A percentile compares a stretch with the other conserved stretches of the same genome.
Evolutionary conservation across 202 grass and related monocot species (phyloP).

Genomic region (Schoenoplectus triqueter): DNA sequence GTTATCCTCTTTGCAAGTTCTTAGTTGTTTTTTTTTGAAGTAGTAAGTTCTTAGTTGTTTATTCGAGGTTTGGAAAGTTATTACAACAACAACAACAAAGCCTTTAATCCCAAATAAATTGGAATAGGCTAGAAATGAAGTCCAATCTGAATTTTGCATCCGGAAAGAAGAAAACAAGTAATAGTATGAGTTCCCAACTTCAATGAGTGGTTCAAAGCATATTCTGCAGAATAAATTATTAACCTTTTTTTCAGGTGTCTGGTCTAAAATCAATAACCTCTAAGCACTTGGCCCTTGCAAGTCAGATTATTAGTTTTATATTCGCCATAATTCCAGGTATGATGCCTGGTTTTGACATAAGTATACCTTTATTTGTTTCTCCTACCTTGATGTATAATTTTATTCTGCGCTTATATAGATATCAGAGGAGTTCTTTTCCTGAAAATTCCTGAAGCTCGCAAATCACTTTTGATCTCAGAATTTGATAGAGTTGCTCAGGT

Average conservation of each 20-base stretch:
- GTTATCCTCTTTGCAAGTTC: conserved; percentile 5
- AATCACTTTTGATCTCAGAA: conserved; percentile 73
- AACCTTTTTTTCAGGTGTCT: conserved; percentile 67
- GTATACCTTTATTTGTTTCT: conserved; percentile 6
- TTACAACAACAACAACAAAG: not conserved
- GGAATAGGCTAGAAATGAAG: too few relatives aligned
- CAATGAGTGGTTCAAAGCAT: conserved; percentile 17
- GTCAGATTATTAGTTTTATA: conserved; percentile 95
- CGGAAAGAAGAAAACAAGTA: too few relatives aligned
- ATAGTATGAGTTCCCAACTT: conserved; percentile 17
- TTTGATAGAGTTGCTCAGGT: conserved; percentile 97
- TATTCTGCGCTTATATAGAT: conserved; percentile 56
- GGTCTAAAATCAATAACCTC: conserved; percentile 99
- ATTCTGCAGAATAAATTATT: conserved; percentile 23
- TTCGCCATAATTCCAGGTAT: conserved; percentile 91
- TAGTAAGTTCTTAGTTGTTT: not conserved
- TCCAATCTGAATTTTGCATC: too few relatives aligned
- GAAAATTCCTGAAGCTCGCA: conserved; percentile 93
- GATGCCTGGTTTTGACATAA: conserved; percentile 12
- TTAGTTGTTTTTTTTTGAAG: too few relatives aligned
- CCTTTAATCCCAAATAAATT: too few relatives aligned
- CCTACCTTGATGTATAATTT: conserved; percentile 30
- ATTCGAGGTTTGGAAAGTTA: not conserved
- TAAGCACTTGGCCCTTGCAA: conserved; percentile 97
- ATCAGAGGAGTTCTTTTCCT: conserved; percentile 78